Base-by-base conservation (phyloP, 345 rosid genomes). In the Barbarea vulgaris region DNA sequence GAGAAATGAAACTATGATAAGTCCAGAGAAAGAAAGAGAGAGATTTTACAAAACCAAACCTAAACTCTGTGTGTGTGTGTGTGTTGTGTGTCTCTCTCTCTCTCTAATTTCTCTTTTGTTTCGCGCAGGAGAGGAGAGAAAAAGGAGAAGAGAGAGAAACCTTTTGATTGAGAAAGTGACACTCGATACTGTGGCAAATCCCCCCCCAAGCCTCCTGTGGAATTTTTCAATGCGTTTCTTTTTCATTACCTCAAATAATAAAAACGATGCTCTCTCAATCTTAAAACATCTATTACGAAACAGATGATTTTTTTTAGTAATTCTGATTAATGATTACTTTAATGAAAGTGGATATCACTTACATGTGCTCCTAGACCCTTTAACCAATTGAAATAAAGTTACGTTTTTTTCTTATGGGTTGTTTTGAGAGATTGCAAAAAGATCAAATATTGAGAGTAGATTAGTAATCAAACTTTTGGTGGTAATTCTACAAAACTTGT, bases 101-200 rank as follows among this genome's bases (percentile, higher is more conserved):
- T 67, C 61, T 60, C 47, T 36, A 9, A 8, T 37, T 48, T 46
- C 56, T 65, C 59, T 28, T 61, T 50, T 52, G 74, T 76, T 76
- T 76, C 62, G 62, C 62, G 62, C 63, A 68, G 74, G 71, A 76
- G 75, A 68, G 74, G 71, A 76, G 75, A 62, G 70, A 13, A 48
- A 59, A 58, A 59, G 10, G 11, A 53, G 22, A 53, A 69, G 72
- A 75, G 76, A 77, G 75, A 77, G 76, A 77, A 70, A 77, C 80
- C 80, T 64, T 77, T 70, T 77, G 80, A 47, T 70, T 64, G 17
- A 63, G 69, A 77, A 57, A 77, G 81, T 71, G 81, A 56, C 77
- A 64, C 70, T 76, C 68, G n/a, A 30, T 15, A 76, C 69, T 69
- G 69, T 51, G 73, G 46, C 64, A 59, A 48, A 14, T 7, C 17